Base-by-base conservation (phyloP, 108 stramenopile species). In the Skeletonema costatum region DNA sequence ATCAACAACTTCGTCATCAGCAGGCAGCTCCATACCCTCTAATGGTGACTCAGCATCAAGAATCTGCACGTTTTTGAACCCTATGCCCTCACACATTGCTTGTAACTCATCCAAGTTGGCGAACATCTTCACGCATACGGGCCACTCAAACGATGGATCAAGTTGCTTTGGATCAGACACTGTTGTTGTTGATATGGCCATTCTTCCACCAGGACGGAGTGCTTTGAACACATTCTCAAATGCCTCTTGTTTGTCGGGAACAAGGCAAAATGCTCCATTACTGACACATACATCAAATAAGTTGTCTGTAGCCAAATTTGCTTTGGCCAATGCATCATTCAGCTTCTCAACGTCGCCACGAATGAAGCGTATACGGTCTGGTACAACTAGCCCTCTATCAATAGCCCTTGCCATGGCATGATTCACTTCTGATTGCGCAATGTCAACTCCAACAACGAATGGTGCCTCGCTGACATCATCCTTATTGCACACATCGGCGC, bases 51-150 rank as follows among this genome's bases (percentile, higher is more conserved):
- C 83, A 19, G 75, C 81, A 68, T 85, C 83, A 73, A 90, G 84
- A 12, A 93, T 68, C 17, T 80, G 9, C 11, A 93, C 78, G 76
- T 90, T 78, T 33, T 35, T 60, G 63, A 89, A 93, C 21, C 92
- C 92, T 61, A 90, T 53, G n/a, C 68, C 59, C 61, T 90, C 83
- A 30, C 86, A 88, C 76, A 93, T 87, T 36, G 89, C 87, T 65
- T 85, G 25, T 11, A 93, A 58, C 2, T 88, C 77, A 11, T 87
- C 80, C 76, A 87, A 81, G 14, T 67, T 60, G 29, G 86, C 81
- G 61, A 93, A 93, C 87, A 90, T 88, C 53, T 78, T 72, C 89
- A 93, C 89, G 67, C 92, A 93, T 39, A 90, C 65, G 14, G 92
- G 92, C 92, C 92, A 93, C 62, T 87, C 61, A 21, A 88, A 84